Evolutionary conservation across 805 yeast species (phyloP).

Genomic region (Blastobotrys americana): DNA sequence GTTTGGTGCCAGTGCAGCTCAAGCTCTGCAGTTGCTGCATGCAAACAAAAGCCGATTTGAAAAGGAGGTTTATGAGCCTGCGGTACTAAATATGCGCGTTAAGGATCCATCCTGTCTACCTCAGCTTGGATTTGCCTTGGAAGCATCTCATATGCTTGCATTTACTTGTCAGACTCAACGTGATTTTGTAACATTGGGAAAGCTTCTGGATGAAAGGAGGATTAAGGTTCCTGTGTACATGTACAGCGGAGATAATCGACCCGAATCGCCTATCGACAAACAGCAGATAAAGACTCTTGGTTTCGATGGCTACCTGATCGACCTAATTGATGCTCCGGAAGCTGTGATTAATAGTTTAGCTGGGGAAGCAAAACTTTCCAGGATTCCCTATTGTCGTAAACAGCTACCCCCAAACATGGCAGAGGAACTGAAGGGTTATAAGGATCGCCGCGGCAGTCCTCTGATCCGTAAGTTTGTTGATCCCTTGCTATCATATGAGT

Average conservation of each 20-base stretch:
- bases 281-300: constrained; percentile 43
- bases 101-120: constrained; percentile 44
- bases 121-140: constrained; percentile 48
- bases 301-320: constrained; percentile 73
- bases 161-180: constrained; percentile 51
- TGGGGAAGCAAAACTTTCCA: constrained; percentile 39
- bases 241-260: constrained; percentile 22
- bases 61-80: constrained; percentile 59
- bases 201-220: constrained; percentile 37
- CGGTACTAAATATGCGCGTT: constrained; percentile 56
- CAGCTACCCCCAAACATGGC: constrained; percentile 32
- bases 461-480: constrained; percentile 16
- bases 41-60: constrained; percentile 32
- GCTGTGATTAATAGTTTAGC: constrained; percentile 68
- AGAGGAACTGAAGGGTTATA: not conserved
- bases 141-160: constrained; percentile 47
- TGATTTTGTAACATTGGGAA: constrained; percentile 43
- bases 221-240: constrained; percentile 30
- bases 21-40: constrained; percentile 41
- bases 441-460: constrained; percentile 33
- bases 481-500: not conserved
- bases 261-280: constrained; percentile 15
- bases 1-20: constrained; percentile 27
- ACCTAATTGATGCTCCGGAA: constrained; percentile 64
- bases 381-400: constrained; percentile 56